Evolutionary conservation across 306 rosid genomes (phyloP), one percentile per base, ranked within the genome.

Genomic region (Begonia fuchsioides): DNA sequence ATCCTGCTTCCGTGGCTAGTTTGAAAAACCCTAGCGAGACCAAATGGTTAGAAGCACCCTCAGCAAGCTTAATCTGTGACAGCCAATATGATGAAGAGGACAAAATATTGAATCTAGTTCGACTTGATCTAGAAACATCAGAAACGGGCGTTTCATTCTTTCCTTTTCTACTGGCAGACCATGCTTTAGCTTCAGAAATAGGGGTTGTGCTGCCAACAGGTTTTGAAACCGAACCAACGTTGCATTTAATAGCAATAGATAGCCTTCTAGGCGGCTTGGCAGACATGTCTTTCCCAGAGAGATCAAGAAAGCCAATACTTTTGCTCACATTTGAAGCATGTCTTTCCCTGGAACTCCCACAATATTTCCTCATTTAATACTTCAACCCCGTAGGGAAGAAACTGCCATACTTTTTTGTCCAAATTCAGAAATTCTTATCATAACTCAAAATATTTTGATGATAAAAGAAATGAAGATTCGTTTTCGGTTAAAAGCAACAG

Each of bases 231-330:
- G 93, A 76, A 56, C 77, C 77, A n/a, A 50, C 51, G 50, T 76
- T 56, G 6, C 74, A 43, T 57, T 77, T 90, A 26, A 74, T 50
- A 17, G 92, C 94, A 71, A 58, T 68, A 8, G 98, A 90, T 11
- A 76, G 72, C 85, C 98, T 76, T 55, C 95, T 77, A 5, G 94
- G 81, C n/a, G 95, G 92, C 77, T 81, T 90, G n/a, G 81, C 72
- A 43, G 93, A 67, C 72, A 69, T 85, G 19, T 73, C 87, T 73
- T 81, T 90, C 44, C 67, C 81, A 53, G 94, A 81, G 43, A 90
- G 74, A 60, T 85, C 81, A 56, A 90, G 83, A 44, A 77, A 87
- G 39, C 79, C 66, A 1, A 81, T 81, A 57, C 98, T 85, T 58
- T 58, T 77, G 61, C 95, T 79, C 39, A 90, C 74, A 67, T 65